Base-by-base conservation (phyloP, 805 yeast genomes). In the Millerozyma acaciae region DNA sequence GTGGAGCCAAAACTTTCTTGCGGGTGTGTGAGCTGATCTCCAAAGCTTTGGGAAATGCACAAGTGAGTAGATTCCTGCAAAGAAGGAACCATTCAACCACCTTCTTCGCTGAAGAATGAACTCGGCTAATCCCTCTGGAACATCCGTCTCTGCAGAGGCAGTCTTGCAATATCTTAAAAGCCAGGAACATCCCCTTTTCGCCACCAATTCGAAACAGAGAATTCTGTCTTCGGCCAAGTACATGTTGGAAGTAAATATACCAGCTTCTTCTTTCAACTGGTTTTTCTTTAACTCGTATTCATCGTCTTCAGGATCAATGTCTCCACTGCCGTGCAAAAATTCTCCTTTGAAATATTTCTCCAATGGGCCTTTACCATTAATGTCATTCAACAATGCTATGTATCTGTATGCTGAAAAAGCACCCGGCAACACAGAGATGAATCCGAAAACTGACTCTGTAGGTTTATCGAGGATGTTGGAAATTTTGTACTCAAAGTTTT, bases 341-440 rank as follows among this genome's bases (percentile, higher is more conserved):
- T 78, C 84, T 34, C 84, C 84, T 43, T 77, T 77, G 62, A 77
- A 78, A 47, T 78, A 78, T 47, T 78, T 80, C 42, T 76, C 80
- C 29, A 78, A 58, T 1, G 84, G 84, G 2, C 82, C 76, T 32
- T 50, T 55, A n/a, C 73, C 75, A 35, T 65, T 66, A 17, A 65
- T 54, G 44, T 68, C 73, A 35, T 80, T 80, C 37, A 68, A 74
- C 14, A 78, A 65, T 2, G 84, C 84, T 13, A 68, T 60, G 42
- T 63, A 77, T 27, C 84, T 49, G 49, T 78, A 78, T 8, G 84
- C 84, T 4, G 82, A 76, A 44, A 78, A 78, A 1, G 84, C 84
- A 42, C 84, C 84, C 4, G 84, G 84, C 29, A 78, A 65, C 23
- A 78, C 84, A 0, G 78, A 68, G 40, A 78, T 78, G 44, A 75